Evolutionary conservation across 2,329 filamentous ascomycete species (phyloP).

Genomic region (Colletotrichum theobromicola): DNA sequence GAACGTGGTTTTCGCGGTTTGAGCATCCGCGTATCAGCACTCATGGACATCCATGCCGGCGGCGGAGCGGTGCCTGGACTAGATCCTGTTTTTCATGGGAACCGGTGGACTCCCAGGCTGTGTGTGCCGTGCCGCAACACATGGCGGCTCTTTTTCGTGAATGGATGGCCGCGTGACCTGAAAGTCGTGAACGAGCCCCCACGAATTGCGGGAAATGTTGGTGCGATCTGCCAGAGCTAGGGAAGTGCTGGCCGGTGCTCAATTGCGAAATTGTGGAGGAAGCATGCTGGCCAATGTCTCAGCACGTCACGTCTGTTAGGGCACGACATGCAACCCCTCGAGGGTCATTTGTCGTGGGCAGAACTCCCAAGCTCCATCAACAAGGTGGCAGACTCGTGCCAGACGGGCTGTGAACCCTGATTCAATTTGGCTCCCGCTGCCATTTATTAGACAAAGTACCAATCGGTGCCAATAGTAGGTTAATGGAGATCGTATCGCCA

Average conservation of each 20-base stretch:
- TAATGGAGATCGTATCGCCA: slow-evolving; percentile 14
- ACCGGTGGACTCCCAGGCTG: neutral
- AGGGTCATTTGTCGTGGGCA: neutral
- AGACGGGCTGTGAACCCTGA: neutral
- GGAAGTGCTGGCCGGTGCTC: neutral
- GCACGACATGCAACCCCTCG: neutral
- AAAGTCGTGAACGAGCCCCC: neutral
- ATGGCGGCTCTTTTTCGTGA: slow-evolving; percentile 20
- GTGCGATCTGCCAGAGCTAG: neutral
- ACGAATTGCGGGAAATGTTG: neutral
- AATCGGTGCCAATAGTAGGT: neutral
- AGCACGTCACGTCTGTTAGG: slow-evolving; percentile 8
- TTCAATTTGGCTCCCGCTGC: neutral
- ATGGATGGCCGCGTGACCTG: slow-evolving; percentile 13
- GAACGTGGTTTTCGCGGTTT: neutral
- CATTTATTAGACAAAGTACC: neutral
- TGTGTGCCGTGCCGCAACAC: slow-evolving; percentile 1
- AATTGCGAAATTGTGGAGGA: slow-evolving; percentile 1
- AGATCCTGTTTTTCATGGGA: neutral
- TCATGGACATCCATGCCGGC: neutral
- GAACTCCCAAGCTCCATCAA: neutral
- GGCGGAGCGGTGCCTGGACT: neutral
- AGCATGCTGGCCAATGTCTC: neutral
- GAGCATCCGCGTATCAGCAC: neutral
- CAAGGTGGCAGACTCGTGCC: neutral